Base-by-base conservation (phyloP, 2,329 filamentous ascomycete genomes). In the Alternaria gaisen region DNA sequence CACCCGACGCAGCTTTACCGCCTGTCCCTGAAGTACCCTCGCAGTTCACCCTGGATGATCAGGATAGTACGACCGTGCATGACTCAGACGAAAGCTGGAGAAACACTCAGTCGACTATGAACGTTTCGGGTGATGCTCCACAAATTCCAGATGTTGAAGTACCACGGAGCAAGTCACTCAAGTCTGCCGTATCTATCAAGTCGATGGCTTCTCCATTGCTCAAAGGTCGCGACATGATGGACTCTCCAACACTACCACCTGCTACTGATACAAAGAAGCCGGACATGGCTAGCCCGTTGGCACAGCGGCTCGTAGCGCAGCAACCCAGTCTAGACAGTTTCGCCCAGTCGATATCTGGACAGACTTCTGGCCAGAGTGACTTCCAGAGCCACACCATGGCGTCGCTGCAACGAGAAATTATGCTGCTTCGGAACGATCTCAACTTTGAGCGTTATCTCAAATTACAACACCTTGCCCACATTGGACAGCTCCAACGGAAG, bases 401-500 rank as follows among this genome's bases (percentile, higher is more conserved):
- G 7, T 74, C 76, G 84, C 80, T 95, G 4, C 88, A 92, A 66
- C 86, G 90, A 42, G 90, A 93, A 69, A 86, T 93, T n/a, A 85
- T 93, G 54, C 80, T 94, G 2, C 79, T 95, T 11, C 88, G 90
- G 44, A 95, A 94, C 63, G 91, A 95, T 69, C 82, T 95, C 43
- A 91, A 91, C 66, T 95, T 94, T 71, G 92, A 95, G 76, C 85
- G 91, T 26, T 94, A 93, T 77, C 85, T 94, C 70, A 94, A 94
- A 74, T 88, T 93, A 65, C 92, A 95, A 71, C 92, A 94, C 75
- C 87, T 94, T 66, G 87, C 89, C 2, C 91, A 94, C 60, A 94
- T 95, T 72, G 91, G 91, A 1, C 90, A 92, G 71, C 80, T 95
- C 42, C 89, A 91, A 67, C 85, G 91, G 14, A 88, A 89, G 63